Base-by-base conservation (phyloP, 805 yeast genomes). In the Wickerhamomyces canadensis region DNA sequence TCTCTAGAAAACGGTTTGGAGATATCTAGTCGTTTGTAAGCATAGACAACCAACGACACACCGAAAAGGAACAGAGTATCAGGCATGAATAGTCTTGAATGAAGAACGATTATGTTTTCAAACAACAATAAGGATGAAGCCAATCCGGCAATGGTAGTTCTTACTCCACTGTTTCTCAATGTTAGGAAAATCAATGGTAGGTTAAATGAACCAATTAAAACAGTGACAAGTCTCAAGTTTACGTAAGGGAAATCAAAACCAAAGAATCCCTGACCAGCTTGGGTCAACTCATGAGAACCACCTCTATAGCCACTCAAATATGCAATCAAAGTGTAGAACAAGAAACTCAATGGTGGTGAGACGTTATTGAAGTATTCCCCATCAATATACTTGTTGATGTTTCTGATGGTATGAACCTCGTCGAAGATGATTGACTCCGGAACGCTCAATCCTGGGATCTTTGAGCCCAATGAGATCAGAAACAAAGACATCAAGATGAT, bases 311-410 rank as follows among this genome's bases (percentile, higher is more conserved):
- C 79, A 25, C 66, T 67, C 14, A 74, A 27, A 42, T 63, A 58
- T 3, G 79, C 80, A 7, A 79, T 62, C 37, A 71, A 65, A 22
- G 75, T 76, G 49, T 70, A 78, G 11, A 78, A 55, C 58, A 83
- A 59, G 47, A 80, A 78, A 27, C 73, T 79, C 35, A 83, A 61
- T 5, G 91, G 89, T 10, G 91, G 89, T 45, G 81, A 82, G 19
- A 80, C 80, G 49, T 80, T 88, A 48, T 81, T 64, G 58, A 79
- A 81, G 55, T 76, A 80, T 28, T 70, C 65, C 18, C 85, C 84
- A 35, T 64, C 64, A 45, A 68, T 67, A 57, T 78, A 77, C 26
- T 67, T 61, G 30, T 56, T 48, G 8, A 67, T 63, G 45, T 56
- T 65, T 1, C 60, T 58, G 6, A 68, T 67, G 27, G 65, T 57